Evolutionary conservation across 2,329 filamentous ascomycete genomes (phyloP).

Genomic region (Simplicillium sp.): DNA sequence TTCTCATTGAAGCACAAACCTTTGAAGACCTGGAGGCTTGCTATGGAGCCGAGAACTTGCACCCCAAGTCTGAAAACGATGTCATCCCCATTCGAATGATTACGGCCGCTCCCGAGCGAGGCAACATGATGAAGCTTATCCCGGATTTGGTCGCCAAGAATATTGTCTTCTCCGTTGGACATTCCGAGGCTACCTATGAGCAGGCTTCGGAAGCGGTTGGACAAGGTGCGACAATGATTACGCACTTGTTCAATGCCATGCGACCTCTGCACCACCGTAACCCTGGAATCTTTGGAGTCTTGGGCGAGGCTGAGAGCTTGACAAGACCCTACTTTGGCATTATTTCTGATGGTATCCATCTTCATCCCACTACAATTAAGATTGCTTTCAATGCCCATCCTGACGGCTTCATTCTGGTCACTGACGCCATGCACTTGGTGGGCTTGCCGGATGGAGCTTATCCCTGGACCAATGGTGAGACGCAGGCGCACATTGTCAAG

Average conservation of each 20-base stretch:
- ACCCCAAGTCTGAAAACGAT: slow-evolving; percentile 20
- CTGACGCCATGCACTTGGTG: slow-evolving; percentile 82
- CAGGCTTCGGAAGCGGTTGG: slow-evolving; percentile 61
- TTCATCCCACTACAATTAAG: slow-evolving; percentile 80
- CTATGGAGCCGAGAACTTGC: slow-evolving; percentile 65
- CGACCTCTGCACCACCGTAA: slow-evolving; percentile 82
- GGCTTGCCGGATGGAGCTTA: slow-evolving; percentile 79
- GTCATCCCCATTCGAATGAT: slow-evolving; percentile 60
- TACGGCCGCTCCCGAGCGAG: slow-evolving; percentile 76
- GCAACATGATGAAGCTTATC: slow-evolving; percentile 60
- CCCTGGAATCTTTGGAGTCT: slow-evolving; percentile 78
- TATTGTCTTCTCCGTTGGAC: slow-evolving; percentile 74
- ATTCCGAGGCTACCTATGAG: slow-evolving; percentile 82
- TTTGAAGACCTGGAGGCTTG: slow-evolving; percentile 58
- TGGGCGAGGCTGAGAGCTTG: slow-evolving; percentile 55
- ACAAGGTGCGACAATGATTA: slow-evolving; percentile 81
- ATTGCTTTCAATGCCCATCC: slow-evolving; percentile 84
- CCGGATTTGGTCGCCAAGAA: slow-evolving; percentile 52
- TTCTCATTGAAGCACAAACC: slow-evolving; percentile 55
- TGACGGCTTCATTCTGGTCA: slow-evolving; percentile 77
- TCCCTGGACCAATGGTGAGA: slow-evolving; percentile 69
- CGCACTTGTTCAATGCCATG: slow-evolving; percentile 93
- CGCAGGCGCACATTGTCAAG: slow-evolving; percentile 53
- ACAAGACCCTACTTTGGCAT: slow-evolving; percentile 73
- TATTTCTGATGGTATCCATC: slow-evolving; percentile 83